Percentiles rank a stretch among this genome's conserved stretches.
These are phyloP conservation scores for Hebeloma cylindrosporum DNA, from an alignment of 768 basidiomycete species.

Conservation along the genomic window DNA sequence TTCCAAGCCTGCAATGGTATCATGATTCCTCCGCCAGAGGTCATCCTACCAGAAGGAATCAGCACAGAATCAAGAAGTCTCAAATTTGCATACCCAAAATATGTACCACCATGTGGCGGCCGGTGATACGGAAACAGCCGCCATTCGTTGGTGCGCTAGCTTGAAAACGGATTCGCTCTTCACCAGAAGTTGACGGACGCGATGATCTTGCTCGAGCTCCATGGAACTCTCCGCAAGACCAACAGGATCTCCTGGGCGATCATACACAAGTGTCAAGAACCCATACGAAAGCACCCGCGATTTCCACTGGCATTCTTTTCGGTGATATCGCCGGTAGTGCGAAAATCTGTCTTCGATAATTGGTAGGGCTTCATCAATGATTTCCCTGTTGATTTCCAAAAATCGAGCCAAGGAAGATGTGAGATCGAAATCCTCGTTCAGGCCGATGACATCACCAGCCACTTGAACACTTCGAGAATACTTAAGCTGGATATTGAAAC, in stretches of 20 bases:
- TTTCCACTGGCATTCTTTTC: slow-evolving; percentile 53
- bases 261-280: slow-evolving; percentile 62
- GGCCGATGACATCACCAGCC: slow-evolving; percentile 54
- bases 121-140: slow-evolving; percentile 46
- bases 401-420: slow-evolving; percentile 64
- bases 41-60: slow-evolving; percentile 53
- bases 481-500: slow-evolving; percentile 59
- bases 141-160: slow-evolving; percentile 53
- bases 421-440: slow-evolving; percentile 65
- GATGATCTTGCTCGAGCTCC: slow-evolving; percentile 50
- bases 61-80: not conserved
- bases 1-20: slow-evolving; percentile 50
- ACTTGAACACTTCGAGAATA: slow-evolving; percentile 54
- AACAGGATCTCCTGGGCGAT: slow-evolving; percentile 47
- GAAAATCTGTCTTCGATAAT: slow-evolving; percentile 47
- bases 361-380: slow-evolving; percentile 44
- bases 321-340: slow-evolving; percentile 51
- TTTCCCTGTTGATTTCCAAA: slow-evolving; percentile 52
- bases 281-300: slow-evolving; percentile 53
- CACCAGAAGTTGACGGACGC: slow-evolving; percentile 53
- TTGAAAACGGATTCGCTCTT: slow-evolving; percentile 45
- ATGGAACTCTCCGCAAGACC: slow-evolving; percentile 45
- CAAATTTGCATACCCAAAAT: slow-evolving; percentile 57
- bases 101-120: slow-evolving; percentile 76
- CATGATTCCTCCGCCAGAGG: slow-evolving; percentile 69